A percentile compares a stretch with the other conserved stretches of the same genome.
phyloP scores from a whole-genome alignment of 177 flowering plant species.

The Vitis hybrid region DNA sequence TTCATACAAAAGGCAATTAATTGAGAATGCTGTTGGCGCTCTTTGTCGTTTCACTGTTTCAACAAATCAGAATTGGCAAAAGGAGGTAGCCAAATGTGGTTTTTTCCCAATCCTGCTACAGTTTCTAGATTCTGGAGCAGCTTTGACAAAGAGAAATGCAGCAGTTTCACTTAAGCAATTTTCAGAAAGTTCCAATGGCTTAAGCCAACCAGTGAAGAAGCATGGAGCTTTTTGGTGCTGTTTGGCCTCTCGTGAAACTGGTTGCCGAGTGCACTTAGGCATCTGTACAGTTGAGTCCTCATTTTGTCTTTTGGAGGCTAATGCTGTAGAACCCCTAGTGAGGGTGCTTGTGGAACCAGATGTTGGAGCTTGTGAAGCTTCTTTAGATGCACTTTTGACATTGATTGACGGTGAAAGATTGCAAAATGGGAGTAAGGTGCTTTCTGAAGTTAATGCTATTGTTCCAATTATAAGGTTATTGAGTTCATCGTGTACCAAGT shows the following conservation, averaged over 20 bases:
- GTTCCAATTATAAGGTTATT: constrained; percentile 43
- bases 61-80: constrained; percentile 47
- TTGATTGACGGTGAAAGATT: constrained; percentile 43
- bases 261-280: constrained; percentile 56
- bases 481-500: constrained; percentile 27
- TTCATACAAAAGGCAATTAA: constrained; percentile 21
- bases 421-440: constrained; percentile 52
- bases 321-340: constrained; percentile 48
- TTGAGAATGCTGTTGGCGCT: constrained; percentile 50
- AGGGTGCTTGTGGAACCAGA: constrained; percentile 42
- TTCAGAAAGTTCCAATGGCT: constrained; percentile 36
- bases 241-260: constrained; percentile 31
- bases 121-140: constrained; percentile 37
- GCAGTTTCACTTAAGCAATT: constrained; percentile 55
- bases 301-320: constrained; percentile 59
- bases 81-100: constrained; percentile 41
- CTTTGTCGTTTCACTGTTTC: constrained; percentile 46
- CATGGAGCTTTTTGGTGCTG: constrained; percentile 40
- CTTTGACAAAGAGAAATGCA: constrained; percentile 37
- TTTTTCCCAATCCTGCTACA: constrained; percentile 41
- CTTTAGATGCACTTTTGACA: constrained; percentile 55
- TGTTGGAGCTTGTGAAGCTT: constrained; percentile 39
- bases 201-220: constrained; percentile 35
- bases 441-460: constrained; percentile 44
- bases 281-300: constrained; percentile 49